Conservation (phyloP, 2,329 filamentous ascomycete genomes). For the Epichloe scottii region DNA sequence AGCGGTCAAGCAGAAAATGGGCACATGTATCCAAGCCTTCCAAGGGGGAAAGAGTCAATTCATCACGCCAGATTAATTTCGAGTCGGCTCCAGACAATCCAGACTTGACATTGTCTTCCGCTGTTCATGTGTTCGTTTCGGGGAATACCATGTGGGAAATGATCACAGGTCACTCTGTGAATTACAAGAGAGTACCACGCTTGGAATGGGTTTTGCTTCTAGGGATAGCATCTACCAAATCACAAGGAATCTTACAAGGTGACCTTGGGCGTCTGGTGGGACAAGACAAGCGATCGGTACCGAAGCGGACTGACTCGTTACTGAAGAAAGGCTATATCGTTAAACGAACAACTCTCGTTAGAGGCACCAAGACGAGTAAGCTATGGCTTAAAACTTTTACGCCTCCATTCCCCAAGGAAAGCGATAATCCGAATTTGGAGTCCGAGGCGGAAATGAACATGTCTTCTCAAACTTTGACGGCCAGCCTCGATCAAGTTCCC, state of each 20-base stretch:
- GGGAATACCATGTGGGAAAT: conserved; percentile 47
- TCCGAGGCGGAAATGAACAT: conserved; percentile 24
- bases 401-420: conserved; percentile 28
- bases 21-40: background rate
- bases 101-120: background rate
- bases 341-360: conserved; percentile 46
- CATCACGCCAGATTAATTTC: background rate
- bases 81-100: background rate
- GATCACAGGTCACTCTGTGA: conserved; percentile 45
- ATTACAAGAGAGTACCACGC: conserved; percentile 43
- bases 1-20: conserved; percentile 5
- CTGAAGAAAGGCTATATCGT: conserved; percentile 49
- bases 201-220: conserved; percentile 48
- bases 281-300: conserved; percentile 52
- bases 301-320: conserved; percentile 46
- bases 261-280: conserved; percentile 44
- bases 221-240: conserved; percentile 41
- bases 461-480: conserved; percentile 25
- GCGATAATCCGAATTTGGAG: conserved; percentile 12
- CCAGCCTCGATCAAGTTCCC: conserved; percentile 39
- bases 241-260: conserved; percentile 46
- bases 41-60: background rate
- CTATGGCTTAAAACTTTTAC: conserved; percentile 47
- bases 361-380: conserved; percentile 49
- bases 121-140: conserved; percentile 31